phyloP scores from a whole-genome alignment of 768 basidiomycete genomes.

The Tulasnella sp. region DNA sequence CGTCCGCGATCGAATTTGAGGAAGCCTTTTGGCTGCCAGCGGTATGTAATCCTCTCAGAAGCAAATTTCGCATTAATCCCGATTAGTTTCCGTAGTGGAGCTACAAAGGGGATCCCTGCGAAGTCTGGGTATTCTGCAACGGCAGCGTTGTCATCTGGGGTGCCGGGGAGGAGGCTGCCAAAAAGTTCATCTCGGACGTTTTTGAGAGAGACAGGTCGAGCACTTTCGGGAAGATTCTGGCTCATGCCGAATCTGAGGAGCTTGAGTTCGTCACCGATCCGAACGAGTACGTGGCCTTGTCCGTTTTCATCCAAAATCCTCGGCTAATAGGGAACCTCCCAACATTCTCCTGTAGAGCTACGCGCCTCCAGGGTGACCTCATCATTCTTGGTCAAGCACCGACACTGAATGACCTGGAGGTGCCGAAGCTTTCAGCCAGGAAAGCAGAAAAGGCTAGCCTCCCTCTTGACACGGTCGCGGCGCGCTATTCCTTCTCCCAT shows the following conservation, averaged over 20 bases:
- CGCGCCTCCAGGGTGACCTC: constrained; percentile 81
- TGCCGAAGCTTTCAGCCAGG: constrained; percentile 23
- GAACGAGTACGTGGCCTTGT: constrained; percentile 48
- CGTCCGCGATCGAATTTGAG: constrained; percentile 44
- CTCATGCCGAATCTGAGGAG: constrained; percentile 73
- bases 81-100: constrained; percentile 13
- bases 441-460: constrained; percentile 26
- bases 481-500: constrained; percentile 85
- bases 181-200: constrained; percentile 51
- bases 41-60: constrained; percentile 26
- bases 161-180: constrained; percentile 61
- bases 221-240: constrained; percentile 47
- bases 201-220: constrained; percentile 37
- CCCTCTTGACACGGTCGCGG: constrained; percentile 62
- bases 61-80: constrained; percentile 21
- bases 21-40: constrained; percentile 68
- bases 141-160: constrained; percentile 92
- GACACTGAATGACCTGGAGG: constrained; percentile 39
- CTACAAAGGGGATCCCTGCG: constrained; percentile 38
- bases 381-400: constrained; percentile 73
- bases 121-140: constrained; percentile 80
- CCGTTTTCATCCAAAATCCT: not conserved
- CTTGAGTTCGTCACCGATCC: constrained; percentile 89
- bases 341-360: constrained; percentile 40
- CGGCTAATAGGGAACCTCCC: not conserved